Conservation (phyloP, 2,329 filamentous ascomycete species). For the Claviceps digitariae region DNA sequence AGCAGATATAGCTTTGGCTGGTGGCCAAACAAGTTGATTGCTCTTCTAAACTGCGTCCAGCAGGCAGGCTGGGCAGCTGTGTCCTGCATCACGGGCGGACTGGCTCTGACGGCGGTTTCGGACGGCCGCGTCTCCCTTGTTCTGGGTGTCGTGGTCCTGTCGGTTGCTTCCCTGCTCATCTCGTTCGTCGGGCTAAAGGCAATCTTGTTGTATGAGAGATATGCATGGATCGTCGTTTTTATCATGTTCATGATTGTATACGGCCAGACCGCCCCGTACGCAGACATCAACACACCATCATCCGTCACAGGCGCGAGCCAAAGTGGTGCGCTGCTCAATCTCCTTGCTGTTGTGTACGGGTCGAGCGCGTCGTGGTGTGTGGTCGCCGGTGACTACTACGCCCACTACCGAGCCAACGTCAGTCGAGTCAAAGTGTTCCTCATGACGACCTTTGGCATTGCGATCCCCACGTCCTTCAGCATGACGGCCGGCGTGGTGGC, state of each 20-base stretch:
- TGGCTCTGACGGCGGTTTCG: slow-evolving; percentile 32
- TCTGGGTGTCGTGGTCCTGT: slow-evolving; percentile 39
- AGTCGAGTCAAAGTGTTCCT: slow-evolving; percentile 32
- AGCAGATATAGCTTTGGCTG: slow-evolving; percentile 35
- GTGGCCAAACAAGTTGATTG: slow-evolving; percentile 36
- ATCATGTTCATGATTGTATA: slow-evolving; percentile 36
- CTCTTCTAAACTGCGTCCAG: slow-evolving; percentile 23
- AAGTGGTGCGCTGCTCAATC: slow-evolving; percentile 25
- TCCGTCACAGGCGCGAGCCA: slow-evolving; percentile 20
- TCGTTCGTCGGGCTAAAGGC: slow-evolving; percentile 37
- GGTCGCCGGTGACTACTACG: slow-evolving; percentile 19
- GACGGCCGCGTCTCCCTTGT: slow-evolving; percentile 30
- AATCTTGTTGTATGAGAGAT: slow-evolving; percentile 35
- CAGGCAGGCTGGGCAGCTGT: slow-evolving; percentile 38
- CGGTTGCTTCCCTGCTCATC: slow-evolving; percentile 33
- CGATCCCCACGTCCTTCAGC: slow-evolving; percentile 33
- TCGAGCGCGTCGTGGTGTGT: slow-evolving; percentile 34
- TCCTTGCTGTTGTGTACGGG: slow-evolving; percentile 33
- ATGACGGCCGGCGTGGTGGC: slow-evolving; percentile 32
- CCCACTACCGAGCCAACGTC: slow-evolving; percentile 31
- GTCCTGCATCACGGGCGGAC: slow-evolving; percentile 36
- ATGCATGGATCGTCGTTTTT: slow-evolving; percentile 34
- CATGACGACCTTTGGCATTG: slow-evolving; percentile 33
- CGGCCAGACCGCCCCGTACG: slow-evolving; percentile 28
- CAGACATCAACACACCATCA: slow-evolving; percentile 22